Conservation (phyloP, 1,284 basidiomycete genomes). For the Microbotryum violaceum region DNA sequence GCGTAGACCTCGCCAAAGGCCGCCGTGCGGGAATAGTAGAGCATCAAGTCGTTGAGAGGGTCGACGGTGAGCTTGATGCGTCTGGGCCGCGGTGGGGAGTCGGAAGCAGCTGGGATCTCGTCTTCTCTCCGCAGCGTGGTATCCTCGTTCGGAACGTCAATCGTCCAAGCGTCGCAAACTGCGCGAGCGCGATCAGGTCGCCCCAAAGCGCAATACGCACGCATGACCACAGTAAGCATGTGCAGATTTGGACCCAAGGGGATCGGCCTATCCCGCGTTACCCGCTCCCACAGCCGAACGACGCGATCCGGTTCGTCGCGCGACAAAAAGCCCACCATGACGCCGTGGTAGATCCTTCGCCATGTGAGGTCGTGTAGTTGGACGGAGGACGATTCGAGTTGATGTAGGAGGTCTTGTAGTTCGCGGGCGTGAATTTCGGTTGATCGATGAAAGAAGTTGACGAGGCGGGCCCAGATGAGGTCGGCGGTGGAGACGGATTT, state of each 20-base stretch:
- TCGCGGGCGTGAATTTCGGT: not conserved
- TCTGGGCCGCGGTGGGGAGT: not conserved
- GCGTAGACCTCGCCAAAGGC: constrained; percentile 56
- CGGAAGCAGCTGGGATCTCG: too few species aligned
- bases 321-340: not conserved
- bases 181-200: too few species aligned
- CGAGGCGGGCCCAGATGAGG: not conserved
- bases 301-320: not conserved
- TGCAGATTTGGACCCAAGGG: too few species aligned
- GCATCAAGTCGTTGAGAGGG: constrained; percentile 50
- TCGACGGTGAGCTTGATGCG: constrained; percentile 26
- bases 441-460: not conserved
- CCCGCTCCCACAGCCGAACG: too few species aligned
- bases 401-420: not conserved
- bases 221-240: too few species aligned
- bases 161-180: too few species aligned
- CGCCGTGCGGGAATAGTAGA: constrained; percentile 46
- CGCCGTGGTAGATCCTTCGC: not conserved
- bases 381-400: not conserved
- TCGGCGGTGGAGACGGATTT: not conserved
- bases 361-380: not conserved
- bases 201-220: too few species aligned
- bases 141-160: too few species aligned
- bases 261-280: too few species aligned
- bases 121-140: too few species aligned